Base-by-base conservation (phyloP, 345 rosid species). In the Salix caprea region DNA sequence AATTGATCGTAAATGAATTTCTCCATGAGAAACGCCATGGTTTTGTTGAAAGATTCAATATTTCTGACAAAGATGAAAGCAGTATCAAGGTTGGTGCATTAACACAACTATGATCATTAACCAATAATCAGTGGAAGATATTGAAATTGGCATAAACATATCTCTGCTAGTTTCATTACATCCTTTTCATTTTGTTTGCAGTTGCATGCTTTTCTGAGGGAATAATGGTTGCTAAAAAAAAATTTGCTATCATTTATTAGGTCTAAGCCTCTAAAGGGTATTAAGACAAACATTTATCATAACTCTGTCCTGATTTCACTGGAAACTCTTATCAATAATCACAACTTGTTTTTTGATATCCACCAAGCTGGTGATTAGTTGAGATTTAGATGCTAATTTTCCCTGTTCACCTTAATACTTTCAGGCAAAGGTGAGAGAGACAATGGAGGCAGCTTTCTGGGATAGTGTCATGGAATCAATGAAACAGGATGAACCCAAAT, bases 391-490 rank as follows among this genome's bases (percentile, higher is more conserved):
- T n/a, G 24, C 62, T 58, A 71, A 56, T 36, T 32, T 6, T 71
- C 34, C 32, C 40, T 13, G 52, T 30, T 54, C 6, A 70, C 37
- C 74, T 40, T 26, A 1, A 24, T 32, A 37, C 67, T 77, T 79
- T 76, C 87, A 96, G 98, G 89, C 68, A 24, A 89, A 81, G 86
- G 81, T 93, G 78, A 90, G 87, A 83, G 87, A 88, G 80, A 87
- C 90, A 36, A 90, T 96, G 93, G 97, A 92, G 85, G 85, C 81
- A 69, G 98, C 94, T 76, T 96, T 96, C 83, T 96, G 99, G 99
- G 98, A 96, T 65, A 81, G 84, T 70, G 74, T 93, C 37, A 79
- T 84, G 82, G 94, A 96, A 76, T 90, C 99, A 7, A 70, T 93
- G 28, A 88, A 85, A 85, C 82, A 77, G 74, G 90, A 84, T 60